phyloP scores from a whole-genome alignment of 306 rosid species.

The Malus sylvestris region DNA sequence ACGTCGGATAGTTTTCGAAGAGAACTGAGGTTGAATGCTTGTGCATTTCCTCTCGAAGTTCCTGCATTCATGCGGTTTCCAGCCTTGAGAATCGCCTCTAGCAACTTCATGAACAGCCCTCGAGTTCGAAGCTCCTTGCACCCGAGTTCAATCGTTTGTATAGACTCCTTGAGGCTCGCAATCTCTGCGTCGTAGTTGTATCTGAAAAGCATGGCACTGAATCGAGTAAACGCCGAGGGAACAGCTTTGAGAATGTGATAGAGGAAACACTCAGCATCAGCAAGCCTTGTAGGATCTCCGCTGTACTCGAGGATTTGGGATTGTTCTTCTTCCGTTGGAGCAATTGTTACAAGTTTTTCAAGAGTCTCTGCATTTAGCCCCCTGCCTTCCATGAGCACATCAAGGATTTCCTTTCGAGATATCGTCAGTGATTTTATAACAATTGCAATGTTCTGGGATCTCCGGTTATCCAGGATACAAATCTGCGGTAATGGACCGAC shows the following conservation, averaged over 20 bases:
- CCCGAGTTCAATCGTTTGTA: conserved; percentile 61
- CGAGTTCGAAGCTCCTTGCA: conserved; percentile 67
- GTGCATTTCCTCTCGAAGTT: conserved; percentile 86
- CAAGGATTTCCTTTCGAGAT: conserved; percentile 50
- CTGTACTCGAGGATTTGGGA: conserved; percentile 43
- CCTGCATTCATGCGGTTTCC: conserved; percentile 97
- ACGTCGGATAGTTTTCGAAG: conserved; percentile 87
- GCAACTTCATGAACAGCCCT: conserved; percentile 81
- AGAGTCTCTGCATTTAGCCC: conserved; percentile 59
- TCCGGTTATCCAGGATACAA: conserved; percentile 61
- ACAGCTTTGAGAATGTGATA: conserved; percentile 56
- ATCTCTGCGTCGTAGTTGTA: conserved; percentile 47
- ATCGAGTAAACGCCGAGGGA: conserved; percentile 74
- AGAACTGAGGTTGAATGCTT: conserved; percentile 80
- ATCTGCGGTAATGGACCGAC: conserved; percentile 22
- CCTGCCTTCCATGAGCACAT: conserved; percentile 64
- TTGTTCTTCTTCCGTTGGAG: conserved; percentile 70
- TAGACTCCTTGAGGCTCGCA: conserved; percentile 45
- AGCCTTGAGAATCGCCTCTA: conserved; percentile 90
- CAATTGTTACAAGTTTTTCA: conserved; percentile 70
- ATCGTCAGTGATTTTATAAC: conserved; percentile 58
- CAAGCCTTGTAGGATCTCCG: conserved; percentile 62
- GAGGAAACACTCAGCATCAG: conserved; percentile 81
- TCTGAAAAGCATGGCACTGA: conserved; percentile 74
- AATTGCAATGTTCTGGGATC: conserved; percentile 86